These are phyloP conservation scores for Linnemannia exigua DNA, from an alignment of 192 early-diverging fungal genomes.

Conservation along the genomic window DNA sequence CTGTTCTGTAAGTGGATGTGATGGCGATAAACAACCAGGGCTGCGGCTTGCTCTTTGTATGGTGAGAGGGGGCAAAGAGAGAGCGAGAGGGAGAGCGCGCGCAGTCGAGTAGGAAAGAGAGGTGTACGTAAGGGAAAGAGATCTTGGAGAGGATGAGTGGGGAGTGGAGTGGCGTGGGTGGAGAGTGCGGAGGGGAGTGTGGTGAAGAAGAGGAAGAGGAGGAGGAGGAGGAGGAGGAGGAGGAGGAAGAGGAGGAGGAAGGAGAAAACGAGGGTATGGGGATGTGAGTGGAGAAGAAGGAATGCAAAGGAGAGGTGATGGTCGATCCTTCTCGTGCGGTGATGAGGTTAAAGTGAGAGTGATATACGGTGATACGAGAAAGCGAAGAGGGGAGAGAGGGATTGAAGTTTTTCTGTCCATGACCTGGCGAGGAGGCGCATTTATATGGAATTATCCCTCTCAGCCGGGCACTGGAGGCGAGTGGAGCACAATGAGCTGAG, in stretches of 20 bases:
- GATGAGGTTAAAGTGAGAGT: too few species aligned
- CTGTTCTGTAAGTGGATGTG: not conserved
- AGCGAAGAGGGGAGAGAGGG: not conserved
- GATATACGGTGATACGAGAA: too few species aligned
- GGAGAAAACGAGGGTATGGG: not conserved
- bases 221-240: not conserved
- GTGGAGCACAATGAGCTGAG: not conserved
- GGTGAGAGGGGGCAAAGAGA: not conserved
- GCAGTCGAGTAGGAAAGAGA: not conserved
- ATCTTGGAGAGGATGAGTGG: not conserved
- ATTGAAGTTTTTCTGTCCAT: not conserved
- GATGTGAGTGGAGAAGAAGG: not conserved
- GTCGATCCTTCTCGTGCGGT: too few species aligned
- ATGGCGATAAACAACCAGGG: not conserved
- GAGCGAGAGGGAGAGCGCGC: not conserved
- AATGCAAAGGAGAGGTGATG: too few species aligned
- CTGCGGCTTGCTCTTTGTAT: conserved; percentile 7
- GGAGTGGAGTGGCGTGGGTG: not conserved
- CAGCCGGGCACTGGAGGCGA: too few species aligned
- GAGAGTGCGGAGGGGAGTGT: not conserved
- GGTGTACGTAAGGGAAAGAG: not conserved
- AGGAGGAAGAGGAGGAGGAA: not conserved
- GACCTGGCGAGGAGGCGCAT: not conserved
- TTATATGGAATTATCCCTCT: not conserved
- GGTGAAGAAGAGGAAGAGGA: not conserved